A percentile compares a stretch with the other conserved stretches of the same genome.
phyloP scores from a whole-genome alignment of 257 asterid species.

The Plantago ovata region DNA sequence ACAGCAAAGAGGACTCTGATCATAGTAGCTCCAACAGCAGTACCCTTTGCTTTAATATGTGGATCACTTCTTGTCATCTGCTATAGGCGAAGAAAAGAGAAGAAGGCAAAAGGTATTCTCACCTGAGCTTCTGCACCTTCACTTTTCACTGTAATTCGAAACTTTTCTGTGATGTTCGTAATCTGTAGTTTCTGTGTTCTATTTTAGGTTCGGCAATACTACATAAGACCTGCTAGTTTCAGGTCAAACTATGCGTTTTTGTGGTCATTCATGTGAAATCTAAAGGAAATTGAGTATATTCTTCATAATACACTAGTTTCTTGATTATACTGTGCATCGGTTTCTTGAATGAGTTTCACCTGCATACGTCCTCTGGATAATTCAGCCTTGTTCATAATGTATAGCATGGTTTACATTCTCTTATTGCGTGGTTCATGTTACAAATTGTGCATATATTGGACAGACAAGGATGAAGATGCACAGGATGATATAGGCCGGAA shows the following conservation, averaged over 20 bases:
- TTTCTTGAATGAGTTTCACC: background rate
- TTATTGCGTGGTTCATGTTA: background rate
- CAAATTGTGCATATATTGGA: background rate
- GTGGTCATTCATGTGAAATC: constrained; percentile 10
- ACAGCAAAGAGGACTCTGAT: constrained; percentile 19
- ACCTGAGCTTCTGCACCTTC: background rate
- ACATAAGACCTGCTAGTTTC: background rate
- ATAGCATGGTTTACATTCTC: too few relatives aligned
- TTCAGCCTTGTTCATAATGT: too few relatives aligned
- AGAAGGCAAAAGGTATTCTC: constrained; percentile 20
- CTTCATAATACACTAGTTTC: background rate
- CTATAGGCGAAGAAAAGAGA: constrained; percentile 23
- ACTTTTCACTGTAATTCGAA: background rate
- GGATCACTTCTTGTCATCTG: constrained; percentile 25
- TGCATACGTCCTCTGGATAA: background rate
- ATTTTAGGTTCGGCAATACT: too few relatives aligned
- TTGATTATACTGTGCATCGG: background rate
- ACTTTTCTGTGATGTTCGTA: too few relatives aligned
- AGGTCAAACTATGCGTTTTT: constrained; percentile 18
- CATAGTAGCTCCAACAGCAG: constrained; percentile 11
- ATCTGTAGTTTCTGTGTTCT: background rate
- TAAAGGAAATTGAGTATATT: background rate
- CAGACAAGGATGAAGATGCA: constrained; percentile 21
- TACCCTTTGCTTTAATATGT: constrained; percentile 22
- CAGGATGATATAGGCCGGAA: constrained; percentile 2